Conservation (phyloP, 306 rosid genomes). For the Prunus davidiana region DNA sequence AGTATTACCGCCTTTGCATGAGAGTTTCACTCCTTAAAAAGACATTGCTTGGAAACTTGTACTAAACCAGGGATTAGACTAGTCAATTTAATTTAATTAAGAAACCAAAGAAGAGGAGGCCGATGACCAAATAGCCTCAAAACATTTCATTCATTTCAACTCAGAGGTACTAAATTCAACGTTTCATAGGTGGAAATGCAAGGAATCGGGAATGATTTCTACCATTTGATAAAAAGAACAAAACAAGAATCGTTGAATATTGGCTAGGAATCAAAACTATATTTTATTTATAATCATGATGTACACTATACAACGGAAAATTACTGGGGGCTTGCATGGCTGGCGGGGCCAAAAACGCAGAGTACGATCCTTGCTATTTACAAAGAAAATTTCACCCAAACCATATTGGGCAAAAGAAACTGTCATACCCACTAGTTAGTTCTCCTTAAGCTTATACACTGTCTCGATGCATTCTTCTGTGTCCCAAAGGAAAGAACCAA, state of each 20-base stretch:
- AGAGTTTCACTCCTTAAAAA: too few species aligned
- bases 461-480: constrained; percentile 74
- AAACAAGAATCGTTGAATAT: background rate
- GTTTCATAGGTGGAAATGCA: too few species aligned
- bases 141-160: background rate
- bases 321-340: constrained; percentile 1
- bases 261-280: background rate
- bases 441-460: constrained; percentile 74
- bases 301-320: constrained; percentile 36
- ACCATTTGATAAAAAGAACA: background rate
- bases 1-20: too few species aligned
- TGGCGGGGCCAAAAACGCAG: constrained; percentile 7
- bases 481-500: constrained; percentile 94
- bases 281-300: background rate
- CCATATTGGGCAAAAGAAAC: background rate
- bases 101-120: too few species aligned
- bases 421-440: constrained; percentile 28
- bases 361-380: constrained; percentile 37
- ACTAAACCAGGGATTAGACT: too few species aligned
- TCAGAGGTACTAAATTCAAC: too few species aligned
- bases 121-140: background rate
- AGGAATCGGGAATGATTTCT: too few species aligned
- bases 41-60: too few species aligned
- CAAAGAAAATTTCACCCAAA: constrained; percentile 31
- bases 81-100: too few species aligned